Conservation (phyloP, 192 early-diverging fungal genomes). For the Backusella psychrophila region DNA sequence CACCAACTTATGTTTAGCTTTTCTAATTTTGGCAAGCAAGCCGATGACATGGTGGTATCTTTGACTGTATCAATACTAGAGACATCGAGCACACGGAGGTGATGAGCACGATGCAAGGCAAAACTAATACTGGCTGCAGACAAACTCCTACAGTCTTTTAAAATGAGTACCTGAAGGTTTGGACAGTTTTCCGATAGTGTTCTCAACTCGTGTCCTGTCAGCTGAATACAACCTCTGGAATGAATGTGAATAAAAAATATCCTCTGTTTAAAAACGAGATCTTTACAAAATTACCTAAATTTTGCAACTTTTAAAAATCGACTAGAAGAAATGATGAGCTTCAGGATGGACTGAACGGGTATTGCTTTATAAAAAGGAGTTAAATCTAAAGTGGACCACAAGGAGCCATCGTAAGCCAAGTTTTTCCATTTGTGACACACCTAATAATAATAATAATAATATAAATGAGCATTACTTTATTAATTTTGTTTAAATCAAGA, state of each 20-base stretch:
- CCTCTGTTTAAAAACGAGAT: not conserved
- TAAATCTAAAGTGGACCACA: slow-evolving; percentile 37
- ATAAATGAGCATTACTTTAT: not conserved
- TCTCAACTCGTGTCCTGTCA: slow-evolving; percentile 29
- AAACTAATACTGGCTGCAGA: slow-evolving; percentile 45
- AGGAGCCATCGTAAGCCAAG: slow-evolving; percentile 34
- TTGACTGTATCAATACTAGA: slow-evolving; percentile 42
- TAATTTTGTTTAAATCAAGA: not conserved
- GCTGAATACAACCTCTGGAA: slow-evolving; percentile 41
- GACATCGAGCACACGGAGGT: slow-evolving; percentile 42
- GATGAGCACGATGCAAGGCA: slow-evolving; percentile 33
- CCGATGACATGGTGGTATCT: slow-evolving; percentile 39
- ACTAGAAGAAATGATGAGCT: slow-evolving; percentile 28
- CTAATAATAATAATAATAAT: slow-evolving; percentile 1
- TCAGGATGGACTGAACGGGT: slow-evolving; percentile 29
- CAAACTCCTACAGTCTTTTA: slow-evolving; percentile 39
- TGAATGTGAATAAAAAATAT: slow-evolving; percentile 3
- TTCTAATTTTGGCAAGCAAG: slow-evolving; percentile 29
- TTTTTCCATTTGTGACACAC: slow-evolving; percentile 34
- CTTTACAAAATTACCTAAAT: slow-evolving; percentile 34
- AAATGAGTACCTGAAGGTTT: slow-evolving; percentile 31
- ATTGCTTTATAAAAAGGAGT: slow-evolving; percentile 39
- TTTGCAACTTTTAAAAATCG: slow-evolving; percentile 37
- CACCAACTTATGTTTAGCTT: slow-evolving; percentile 51
- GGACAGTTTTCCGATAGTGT: slow-evolving; percentile 35